These are phyloP conservation scores for Agapanthus africanus DNA, from an alignment of 106 monocot species.

Conservation along the genomic window DNA sequence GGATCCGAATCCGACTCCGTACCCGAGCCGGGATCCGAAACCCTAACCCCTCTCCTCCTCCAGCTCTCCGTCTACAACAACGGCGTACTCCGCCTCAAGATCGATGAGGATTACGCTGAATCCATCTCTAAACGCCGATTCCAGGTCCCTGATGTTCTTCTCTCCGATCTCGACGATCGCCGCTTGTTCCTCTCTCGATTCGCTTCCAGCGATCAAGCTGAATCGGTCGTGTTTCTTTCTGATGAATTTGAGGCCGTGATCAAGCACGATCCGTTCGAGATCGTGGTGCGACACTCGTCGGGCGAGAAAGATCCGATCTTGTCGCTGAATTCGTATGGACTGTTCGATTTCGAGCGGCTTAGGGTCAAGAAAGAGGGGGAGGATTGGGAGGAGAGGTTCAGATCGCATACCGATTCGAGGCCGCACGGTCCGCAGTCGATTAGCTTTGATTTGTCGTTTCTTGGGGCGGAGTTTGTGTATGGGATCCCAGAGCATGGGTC, in stretches of 20 bases:
- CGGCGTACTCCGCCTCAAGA: constrained; percentile 72
- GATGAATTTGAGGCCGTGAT: constrained; percentile 59
- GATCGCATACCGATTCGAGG: constrained; percentile 71
- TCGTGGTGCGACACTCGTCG: constrained; percentile 43
- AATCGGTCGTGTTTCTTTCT: constrained; percentile 45
- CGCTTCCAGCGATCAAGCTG: constrained; percentile 9
- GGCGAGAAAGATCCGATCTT: constrained; percentile 40
- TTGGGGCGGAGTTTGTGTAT: constrained; percentile 85
- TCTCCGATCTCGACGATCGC: constrained; percentile 64
- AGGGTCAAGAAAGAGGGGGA: constrained; percentile 58
- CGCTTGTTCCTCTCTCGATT: constrained; percentile 56
- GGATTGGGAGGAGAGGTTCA: constrained; percentile 82
- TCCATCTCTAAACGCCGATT: constrained; percentile 46
- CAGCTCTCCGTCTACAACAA: constrained; percentile 62
- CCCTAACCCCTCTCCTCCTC: constrained; percentile 35
- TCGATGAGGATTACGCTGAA: constrained; percentile 63
- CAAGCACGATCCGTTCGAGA: constrained; percentile 75
- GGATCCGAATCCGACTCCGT: constrained; percentile 13
- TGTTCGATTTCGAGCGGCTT: constrained; percentile 93
- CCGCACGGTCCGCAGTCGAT: constrained; percentile 92
- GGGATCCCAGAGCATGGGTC: constrained; percentile 95
- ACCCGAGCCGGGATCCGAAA: constrained; percentile 3
- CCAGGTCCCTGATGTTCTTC: constrained; percentile 78
- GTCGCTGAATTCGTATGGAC: constrained; percentile 80
- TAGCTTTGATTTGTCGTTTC: constrained; percentile 77